Percentiles rank a stretch among this genome's conserved stretches.
These are phyloP conservation scores for Hyaloscypha bicolor DNA, from an alignment of 495 filamentous ascomycete genomes.

Conservation along the genomic window DNA sequence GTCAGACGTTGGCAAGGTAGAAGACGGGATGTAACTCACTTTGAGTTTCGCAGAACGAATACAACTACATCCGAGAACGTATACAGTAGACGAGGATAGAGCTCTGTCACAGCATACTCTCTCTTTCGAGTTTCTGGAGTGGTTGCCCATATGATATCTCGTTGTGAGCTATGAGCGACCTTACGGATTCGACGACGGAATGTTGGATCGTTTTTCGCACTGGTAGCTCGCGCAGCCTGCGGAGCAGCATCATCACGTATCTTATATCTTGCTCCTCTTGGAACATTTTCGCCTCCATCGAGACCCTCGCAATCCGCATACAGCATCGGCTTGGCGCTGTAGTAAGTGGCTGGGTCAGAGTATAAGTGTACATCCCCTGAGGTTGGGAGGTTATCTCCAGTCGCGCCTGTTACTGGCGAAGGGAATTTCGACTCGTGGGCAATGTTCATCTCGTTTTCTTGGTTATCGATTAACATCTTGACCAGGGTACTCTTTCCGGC, in stretches of 20 bases:
- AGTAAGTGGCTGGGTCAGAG: slow-evolving; percentile 54
- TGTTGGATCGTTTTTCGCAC: slow-evolving; percentile 1
- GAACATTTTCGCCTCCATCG: slow-evolving; percentile 50
- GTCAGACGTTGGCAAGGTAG: no score
- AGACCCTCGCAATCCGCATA: slow-evolving; percentile 63
- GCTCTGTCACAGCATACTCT: slow-evolving; percentile 44
- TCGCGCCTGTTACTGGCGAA: slow-evolving; percentile 40
- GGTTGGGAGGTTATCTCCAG: slow-evolving; percentile 52
- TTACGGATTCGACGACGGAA: slow-evolving; percentile 13
- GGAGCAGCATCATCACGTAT: slow-evolving; percentile 20
- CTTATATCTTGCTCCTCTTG: slow-evolving; percentile 41
- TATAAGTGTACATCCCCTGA: no score
- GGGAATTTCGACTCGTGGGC: slow-evolving; percentile 32
- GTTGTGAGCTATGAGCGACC: slow-evolving; percentile 15
- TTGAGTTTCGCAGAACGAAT: slow-evolving; percentile 47
- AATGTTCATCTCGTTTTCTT: slow-evolving; percentile 26
- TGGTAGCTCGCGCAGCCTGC: neutral
- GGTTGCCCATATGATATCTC: slow-evolving; percentile 45
- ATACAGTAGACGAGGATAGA: slow-evolving; percentile 60
- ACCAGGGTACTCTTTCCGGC: slow-evolving; percentile 63
- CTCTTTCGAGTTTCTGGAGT: slow-evolving; percentile 43
- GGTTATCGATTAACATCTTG: slow-evolving; percentile 51
- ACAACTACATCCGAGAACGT: slow-evolving; percentile 57
- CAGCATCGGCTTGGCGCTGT: slow-evolving; percentile 47
- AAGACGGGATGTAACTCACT: no score